Conservation (phyloP, 2,329 filamentous ascomycete species). For the Penicillium sp. region DNA sequence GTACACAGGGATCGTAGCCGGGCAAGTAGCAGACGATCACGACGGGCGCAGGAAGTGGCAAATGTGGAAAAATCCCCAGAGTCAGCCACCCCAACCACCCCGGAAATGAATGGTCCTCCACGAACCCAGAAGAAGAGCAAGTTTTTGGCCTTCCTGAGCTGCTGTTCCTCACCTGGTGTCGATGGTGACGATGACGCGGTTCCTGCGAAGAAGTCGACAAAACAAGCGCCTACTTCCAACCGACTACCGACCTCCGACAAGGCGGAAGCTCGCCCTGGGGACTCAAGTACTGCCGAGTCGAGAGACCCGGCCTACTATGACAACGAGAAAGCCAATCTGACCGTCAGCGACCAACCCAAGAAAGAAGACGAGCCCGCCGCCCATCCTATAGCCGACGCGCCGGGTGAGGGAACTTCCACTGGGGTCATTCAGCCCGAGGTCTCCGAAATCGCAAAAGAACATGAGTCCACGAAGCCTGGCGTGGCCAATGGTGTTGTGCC, state of each 20-base stretch:
- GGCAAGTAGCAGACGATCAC: constrained; percentile 56
- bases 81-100: constrained; percentile 24
- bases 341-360: constrained; percentile 29
- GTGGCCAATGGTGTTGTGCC: constrained; percentile 13
- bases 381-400: constrained; percentile 40
- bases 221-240: constrained; percentile 38
- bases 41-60: constrained; percentile 33
- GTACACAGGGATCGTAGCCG: constrained; percentile 67
- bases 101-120: constrained; percentile 32
- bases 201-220: constrained; percentile 49
- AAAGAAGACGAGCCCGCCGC: constrained; percentile 30
- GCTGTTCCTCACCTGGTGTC: constrained; percentile 49
- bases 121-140: constrained; percentile 44
- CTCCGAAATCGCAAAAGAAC: constrained; percentile 13
- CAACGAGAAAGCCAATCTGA: constrained; percentile 41
- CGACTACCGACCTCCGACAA: constrained; percentile 43
- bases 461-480: constrained; percentile 13
- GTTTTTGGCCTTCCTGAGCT: constrained; percentile 49
- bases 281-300: constrained; percentile 43
- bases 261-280: constrained; percentile 36
- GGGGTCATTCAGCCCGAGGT: constrained; percentile 16
- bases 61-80: constrained; percentile 35
- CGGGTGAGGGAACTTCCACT: constrained; percentile 33
- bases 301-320: constrained; percentile 36
- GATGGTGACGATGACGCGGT: constrained; percentile 47